Base-by-base conservation (phyloP, 106 monocot species). In the Agapanthus africanus region DNA sequence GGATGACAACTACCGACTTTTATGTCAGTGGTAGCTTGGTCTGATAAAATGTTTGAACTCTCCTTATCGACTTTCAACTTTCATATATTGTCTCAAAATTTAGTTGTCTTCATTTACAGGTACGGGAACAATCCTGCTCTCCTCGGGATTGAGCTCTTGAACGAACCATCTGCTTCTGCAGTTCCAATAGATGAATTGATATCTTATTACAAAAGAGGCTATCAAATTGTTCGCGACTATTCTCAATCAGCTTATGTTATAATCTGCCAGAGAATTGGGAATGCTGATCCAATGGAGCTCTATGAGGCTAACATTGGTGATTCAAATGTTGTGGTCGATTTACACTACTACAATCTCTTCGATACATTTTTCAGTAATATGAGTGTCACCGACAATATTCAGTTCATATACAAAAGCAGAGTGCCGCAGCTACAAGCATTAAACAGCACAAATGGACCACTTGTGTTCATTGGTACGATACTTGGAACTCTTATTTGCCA, bases 291-390 rank as follows among this genome's bases (percentile, higher is more conserved):
- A 50, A 72, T 93, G 35, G 93, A 93, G 61, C 81, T 93, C 35
- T 88, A 76, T 73, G 78, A 83, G 63, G 88, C 88, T 71, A 79
- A 85, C 37, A 77, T 93, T 65, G 92, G 88, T 7, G 68, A 59
- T 41, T 76, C 71, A 66, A 88, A 89, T 65, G 54, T 88, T 67
- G 86, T 93, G 27, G 66, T 93, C 38, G 93, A 93, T 76, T 68
- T 93, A 40, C 93, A 93, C 68, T 93, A 93, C 50, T 93, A 93
- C 64, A 77, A 86, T 49, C 73, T 93, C 25, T 93, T 93, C 73
- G 88, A 89, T 63, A 38, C 86, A 51, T 83, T 37, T 89, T 93
- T 93, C 51, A 37, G 23, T 40, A 74, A 77, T 37, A 33, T 86
- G 65, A 83, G 62, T 65, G 77, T 65, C 18, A 35, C 32, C 19